Evolutionary conservation across 768 basidiomycete species (phyloP).

Genomic region (Mycena capillaripes): DNA sequence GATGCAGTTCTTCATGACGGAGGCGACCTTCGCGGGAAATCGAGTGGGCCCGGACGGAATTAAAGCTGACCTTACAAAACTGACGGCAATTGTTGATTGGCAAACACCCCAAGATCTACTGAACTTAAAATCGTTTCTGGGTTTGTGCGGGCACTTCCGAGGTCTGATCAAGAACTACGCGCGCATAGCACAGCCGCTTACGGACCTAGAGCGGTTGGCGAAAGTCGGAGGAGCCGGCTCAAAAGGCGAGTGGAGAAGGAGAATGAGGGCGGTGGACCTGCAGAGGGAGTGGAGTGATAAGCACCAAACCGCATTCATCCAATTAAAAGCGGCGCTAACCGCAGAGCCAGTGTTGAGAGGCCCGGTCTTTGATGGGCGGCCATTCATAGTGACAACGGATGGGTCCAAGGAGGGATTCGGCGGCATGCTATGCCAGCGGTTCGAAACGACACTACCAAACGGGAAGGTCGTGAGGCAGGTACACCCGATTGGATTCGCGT

Average conservation of each 20-base stretch:
- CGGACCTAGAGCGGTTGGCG: not conserved
- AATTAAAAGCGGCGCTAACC: not conserved
- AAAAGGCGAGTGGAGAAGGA: not conserved
- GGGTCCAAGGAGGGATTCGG: not conserved
- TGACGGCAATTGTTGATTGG: slow-evolving; percentile 52
- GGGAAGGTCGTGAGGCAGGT: slow-evolving; percentile 21
- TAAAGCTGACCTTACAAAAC: slow-evolving; percentile 49
- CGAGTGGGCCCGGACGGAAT: slow-evolving; percentile 48
- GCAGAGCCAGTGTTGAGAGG: not conserved
- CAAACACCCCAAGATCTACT: not conserved
- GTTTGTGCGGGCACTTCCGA: slow-evolving; percentile 50
- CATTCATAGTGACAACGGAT: not conserved
- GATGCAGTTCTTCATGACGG: slow-evolving; percentile 48
- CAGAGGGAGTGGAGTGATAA: not conserved
- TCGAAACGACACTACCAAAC: slow-evolving; percentile 11
- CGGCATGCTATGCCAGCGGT: slow-evolving; percentile 37
- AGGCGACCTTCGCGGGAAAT: slow-evolving; percentile 51
- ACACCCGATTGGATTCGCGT: slow-evolving; percentile 49
- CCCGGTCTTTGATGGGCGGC: slow-evolving; percentile 28
- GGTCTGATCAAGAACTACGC: slow-evolving; percentile 49
- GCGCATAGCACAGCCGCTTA: not conserved
- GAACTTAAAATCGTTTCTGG: slow-evolving; percentile 43
- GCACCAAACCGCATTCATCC: not conserved
- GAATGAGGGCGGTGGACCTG: not conserved
- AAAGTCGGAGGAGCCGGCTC: not conserved